Percentiles rank a stretch among this genome's conserved stretches.
Evolutionary conservation across 2,329 filamentous ascomycete genomes (phyloP).

Genomic region (Epicoccum nigrum): DNA sequence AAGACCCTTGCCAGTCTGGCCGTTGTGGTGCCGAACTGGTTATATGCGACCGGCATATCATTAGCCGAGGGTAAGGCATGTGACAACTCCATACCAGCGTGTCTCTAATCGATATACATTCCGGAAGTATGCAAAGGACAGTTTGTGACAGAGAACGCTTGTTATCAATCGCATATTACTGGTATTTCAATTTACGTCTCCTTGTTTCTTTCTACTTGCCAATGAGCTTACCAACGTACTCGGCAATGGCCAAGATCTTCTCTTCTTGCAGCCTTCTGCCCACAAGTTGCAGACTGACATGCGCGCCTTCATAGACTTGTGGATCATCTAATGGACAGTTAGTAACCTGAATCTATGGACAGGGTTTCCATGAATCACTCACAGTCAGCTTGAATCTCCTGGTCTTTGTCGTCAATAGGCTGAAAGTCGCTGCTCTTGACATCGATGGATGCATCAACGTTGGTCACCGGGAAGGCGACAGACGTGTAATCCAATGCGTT

Average conservation of each 20-base stretch:
- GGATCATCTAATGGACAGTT: slow-evolving; percentile 42
- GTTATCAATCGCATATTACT: too few relatives aligned
- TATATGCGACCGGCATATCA: not conserved
- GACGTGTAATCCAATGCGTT: slow-evolving; percentile 43
- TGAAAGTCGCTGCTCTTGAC: slow-evolving; percentile 29
- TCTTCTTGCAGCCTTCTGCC: slow-evolving; percentile 48
- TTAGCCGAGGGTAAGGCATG: slow-evolving; percentile 3
- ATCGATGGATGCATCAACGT: slow-evolving; percentile 40
- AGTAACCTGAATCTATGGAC: slow-evolving; percentile 4
- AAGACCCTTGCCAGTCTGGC: not conserved
- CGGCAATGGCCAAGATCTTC: slow-evolving; percentile 47
- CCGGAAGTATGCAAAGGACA: too few relatives aligned
- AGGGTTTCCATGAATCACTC: slow-evolving; percentile 10
- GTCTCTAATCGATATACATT: too few relatives aligned
- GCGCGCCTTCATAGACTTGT: slow-evolving; percentile 48
- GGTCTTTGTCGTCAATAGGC: slow-evolving; percentile 37
- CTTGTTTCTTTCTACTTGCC: slow-evolving; percentile 24
- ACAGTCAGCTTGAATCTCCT: slow-evolving; percentile 36
- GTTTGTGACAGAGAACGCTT: too few relatives aligned
- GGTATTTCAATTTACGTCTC: too few relatives aligned
- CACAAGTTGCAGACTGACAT: slow-evolving; percentile 46
- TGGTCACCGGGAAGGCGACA: slow-evolving; percentile 44
- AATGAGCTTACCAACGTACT: slow-evolving; percentile 35
- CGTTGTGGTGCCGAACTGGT: not conserved
- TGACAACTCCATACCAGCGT: not conserved